These are phyloP conservation scores for Suhomyces yuchorum DNA, from an alignment of 1,139 yeast genomes.

Conservation along the genomic window DNA sequence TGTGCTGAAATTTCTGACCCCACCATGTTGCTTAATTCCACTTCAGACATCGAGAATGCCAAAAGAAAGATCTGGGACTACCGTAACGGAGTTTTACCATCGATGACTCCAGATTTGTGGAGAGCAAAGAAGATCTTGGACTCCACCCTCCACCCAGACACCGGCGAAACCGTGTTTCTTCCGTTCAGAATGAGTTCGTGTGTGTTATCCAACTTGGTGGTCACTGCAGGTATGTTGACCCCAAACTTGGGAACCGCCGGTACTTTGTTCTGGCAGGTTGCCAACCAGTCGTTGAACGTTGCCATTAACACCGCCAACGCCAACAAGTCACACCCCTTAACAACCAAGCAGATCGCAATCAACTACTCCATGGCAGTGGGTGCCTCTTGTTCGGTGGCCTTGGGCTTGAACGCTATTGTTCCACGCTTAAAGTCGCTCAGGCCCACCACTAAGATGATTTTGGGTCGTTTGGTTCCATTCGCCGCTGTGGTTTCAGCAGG, in stretches of 20 bases:
- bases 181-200: constrained; percentile 98
- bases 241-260: constrained; percentile 90
- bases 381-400: constrained; percentile 93
- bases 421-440: constrained; percentile 71
- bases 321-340: constrained; percentile 88
- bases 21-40: constrained; percentile 76
- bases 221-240: constrained; percentile 96
- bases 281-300: constrained; percentile 93
- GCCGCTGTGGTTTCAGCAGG: constrained; percentile 99
- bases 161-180: constrained; percentile 85
- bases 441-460: constrained; percentile 67
- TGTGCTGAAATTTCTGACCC: constrained; percentile 95
- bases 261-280: constrained; percentile 94
- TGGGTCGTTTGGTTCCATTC: constrained; percentile 90
- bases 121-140: constrained; percentile 82
- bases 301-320: constrained; percentile 97
- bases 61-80: constrained; percentile 68
- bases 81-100: constrained; percentile 61
- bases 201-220: constrained; percentile 89
- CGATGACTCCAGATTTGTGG: constrained; percentile 86
- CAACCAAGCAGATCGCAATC: constrained; percentile 71
- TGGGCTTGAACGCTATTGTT: constrained; percentile 86
- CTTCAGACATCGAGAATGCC: constrained; percentile 64
- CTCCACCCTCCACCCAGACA: constrained; percentile 91
- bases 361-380: constrained; percentile 87